Evolutionary conservation across 345 rosid genomes (phyloP).

Genomic region (Murraya koenigii): DNA sequence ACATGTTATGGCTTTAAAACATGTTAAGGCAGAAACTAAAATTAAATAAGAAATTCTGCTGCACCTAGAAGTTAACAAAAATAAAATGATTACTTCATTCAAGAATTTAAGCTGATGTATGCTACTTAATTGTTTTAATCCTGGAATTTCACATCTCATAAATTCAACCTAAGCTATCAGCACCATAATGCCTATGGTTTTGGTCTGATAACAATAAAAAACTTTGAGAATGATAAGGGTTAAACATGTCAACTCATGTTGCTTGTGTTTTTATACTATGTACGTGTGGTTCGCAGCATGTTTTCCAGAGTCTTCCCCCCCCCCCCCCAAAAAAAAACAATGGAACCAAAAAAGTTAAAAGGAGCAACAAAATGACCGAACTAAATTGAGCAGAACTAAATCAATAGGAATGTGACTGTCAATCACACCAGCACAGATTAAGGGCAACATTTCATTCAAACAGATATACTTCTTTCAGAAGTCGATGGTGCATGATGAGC

Average conservation of each 20-base stretch:
- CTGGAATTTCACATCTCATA: background rate
- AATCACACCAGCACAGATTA: background rate
- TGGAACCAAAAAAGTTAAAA: background rate
- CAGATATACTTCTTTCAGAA: background rate
- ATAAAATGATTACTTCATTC: background rate
- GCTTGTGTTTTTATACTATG: background rate
- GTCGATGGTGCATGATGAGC: background rate
- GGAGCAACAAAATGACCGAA: background rate
- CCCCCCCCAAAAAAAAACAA: background rate
- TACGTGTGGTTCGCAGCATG: background rate
- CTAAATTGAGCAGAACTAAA: background rate
- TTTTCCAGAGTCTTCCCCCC: background rate
- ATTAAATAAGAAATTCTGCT: background rate
- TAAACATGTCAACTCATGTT: background rate
- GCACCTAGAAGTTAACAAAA: background rate
- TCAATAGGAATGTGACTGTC: background rate
- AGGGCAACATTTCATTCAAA: slow-evolving; percentile 1
- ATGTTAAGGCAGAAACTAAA: background rate
- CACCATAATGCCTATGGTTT: background rate
- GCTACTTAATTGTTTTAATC: background rate
- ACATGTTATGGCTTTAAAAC: slow-evolving; percentile 11
- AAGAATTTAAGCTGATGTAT: background rate
- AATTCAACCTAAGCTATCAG: background rate
- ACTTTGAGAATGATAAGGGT: slow-evolving; percentile 1
- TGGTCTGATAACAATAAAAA: background rate